Percentiles rank a stretch among this genome's conserved stretches.
Conservation (phyloP, 768 basidiomycete species). For the Mycena epipterygia region DNA sequence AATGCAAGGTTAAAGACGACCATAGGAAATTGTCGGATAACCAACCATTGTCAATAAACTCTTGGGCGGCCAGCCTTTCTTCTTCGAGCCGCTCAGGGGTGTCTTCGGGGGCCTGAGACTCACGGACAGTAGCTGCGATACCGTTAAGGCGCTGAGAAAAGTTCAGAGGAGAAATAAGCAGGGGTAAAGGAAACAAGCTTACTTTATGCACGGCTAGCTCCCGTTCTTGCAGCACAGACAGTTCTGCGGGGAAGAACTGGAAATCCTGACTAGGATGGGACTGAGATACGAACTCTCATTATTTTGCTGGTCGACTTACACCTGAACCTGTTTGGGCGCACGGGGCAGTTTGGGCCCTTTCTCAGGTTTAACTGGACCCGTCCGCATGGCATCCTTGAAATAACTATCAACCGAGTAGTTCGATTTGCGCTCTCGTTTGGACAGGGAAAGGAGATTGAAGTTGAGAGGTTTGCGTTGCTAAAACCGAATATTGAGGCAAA, state of each 20-base stretch:
- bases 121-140: conserved; percentile 73
- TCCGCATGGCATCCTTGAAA: conserved; percentile 92
- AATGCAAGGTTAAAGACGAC: not conserved
- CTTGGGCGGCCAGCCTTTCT: conserved; percentile 84
- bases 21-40: not conserved
- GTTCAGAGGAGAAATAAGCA: not conserved
- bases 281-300: conserved; percentile 19
- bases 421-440: conserved; percentile 93
- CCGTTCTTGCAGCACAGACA: conserved; percentile 87
- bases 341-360: conserved; percentile 88
- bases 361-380: conserved; percentile 81
- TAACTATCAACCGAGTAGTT: conserved; percentile 97
- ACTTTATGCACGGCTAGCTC: conserved; percentile 89
- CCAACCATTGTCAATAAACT: conserved; percentile 87
- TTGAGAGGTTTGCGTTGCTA: conserved; percentile 75
- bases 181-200: too few species aligned
- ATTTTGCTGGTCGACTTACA: conserved; percentile 61
- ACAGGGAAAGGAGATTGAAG: conserved; percentile 86
- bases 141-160: conserved; percentile 71
- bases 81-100: conserved; percentile 88
- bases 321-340: conserved; percentile 88
- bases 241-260: conserved; percentile 92
- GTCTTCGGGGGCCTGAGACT: conserved; percentile 78
- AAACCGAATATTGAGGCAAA: not conserved
- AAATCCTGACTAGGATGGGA: conserved; percentile 81